Evolutionary conservation across 495 filamentous ascomycete genomes (phyloP).

Genomic region (Apiosordaria backusii): DNA sequence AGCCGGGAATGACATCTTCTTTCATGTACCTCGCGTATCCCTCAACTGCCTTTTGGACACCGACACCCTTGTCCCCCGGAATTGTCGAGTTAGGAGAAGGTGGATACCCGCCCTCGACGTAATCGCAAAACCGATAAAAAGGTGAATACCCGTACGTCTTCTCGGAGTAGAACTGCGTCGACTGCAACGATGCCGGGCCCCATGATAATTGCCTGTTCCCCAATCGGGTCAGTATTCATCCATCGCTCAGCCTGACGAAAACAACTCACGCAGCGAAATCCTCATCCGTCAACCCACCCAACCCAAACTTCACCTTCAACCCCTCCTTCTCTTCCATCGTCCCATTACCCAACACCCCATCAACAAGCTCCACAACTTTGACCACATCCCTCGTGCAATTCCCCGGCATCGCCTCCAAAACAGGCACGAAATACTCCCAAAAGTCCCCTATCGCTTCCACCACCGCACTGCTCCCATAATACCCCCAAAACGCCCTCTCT

Average conservation of each 20-base stretch:
- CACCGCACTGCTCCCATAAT: constrained; percentile 59
- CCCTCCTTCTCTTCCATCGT: constrained; percentile 40
- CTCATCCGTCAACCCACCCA: constrained; percentile 51
- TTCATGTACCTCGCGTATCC: constrained; percentile 50
- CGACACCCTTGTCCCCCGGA: constrained; percentile 28
- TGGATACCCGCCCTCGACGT: constrained; percentile 33
- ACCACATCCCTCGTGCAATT: constrained; percentile 61
- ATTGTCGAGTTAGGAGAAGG: constrained; percentile 29
- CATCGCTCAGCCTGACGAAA: neutral
- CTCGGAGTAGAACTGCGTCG: constrained; percentile 39
- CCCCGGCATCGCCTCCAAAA: constrained; percentile 57
- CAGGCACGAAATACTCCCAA: constrained; percentile 65
- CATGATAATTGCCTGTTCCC: constrained; percentile 42
- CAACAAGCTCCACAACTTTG: constrained; percentile 56
- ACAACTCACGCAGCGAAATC: constrained; percentile 54
- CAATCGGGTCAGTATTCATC: too few species aligned
- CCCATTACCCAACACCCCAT: constrained; percentile 45
- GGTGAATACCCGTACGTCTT: constrained; percentile 19
- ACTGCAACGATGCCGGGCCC: constrained; percentile 59
- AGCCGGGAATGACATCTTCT: constrained; percentile 43
- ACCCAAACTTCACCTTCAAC: constrained; percentile 57
- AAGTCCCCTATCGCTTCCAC: constrained; percentile 62
- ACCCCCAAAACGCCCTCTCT: constrained; percentile 66
- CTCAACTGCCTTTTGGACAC: constrained; percentile 27
- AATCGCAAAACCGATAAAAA: constrained; percentile 37